phyloP scores from a whole-genome alignment of 495 filamentous ascomycete genomes.

The Amphirosellinia nigrospora region DNA sequence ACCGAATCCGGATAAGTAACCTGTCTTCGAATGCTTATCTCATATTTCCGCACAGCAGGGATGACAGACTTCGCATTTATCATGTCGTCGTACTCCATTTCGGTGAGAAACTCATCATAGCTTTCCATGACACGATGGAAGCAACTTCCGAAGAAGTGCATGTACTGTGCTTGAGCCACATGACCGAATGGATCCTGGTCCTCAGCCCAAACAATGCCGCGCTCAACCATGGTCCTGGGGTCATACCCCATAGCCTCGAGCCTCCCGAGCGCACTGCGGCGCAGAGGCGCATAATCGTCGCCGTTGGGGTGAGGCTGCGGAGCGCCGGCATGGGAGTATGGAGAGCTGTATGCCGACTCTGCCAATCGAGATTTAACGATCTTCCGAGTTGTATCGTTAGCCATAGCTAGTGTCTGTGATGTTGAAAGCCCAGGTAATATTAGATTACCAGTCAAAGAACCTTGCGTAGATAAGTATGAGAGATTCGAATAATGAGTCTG shows the following conservation, averaged over 20 bases:
- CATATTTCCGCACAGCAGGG: conserved; percentile 37
- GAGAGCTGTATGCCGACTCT: conserved; percentile 39
- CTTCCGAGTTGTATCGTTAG: background rate
- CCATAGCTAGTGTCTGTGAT: background rate
- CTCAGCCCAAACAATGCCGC: conserved; percentile 42
- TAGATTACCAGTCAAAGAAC: no score
- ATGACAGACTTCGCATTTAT: conserved; percentile 33
- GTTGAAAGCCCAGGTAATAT: no score
- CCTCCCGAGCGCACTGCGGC: conserved; percentile 33
- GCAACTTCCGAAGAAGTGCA: conserved; percentile 37
- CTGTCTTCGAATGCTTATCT: conserved; percentile 32
- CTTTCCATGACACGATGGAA: conserved; percentile 45
- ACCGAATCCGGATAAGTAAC: conserved; percentile 46
- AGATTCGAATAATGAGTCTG: no score
- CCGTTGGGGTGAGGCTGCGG: conserved; percentile 38
- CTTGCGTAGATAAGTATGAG: no score
- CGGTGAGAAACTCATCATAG: conserved; percentile 38
- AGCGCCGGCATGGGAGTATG: conserved; percentile 38
- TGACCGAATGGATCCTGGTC: conserved; percentile 44
- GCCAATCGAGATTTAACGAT: conserved; percentile 19
- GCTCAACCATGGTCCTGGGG: conserved; percentile 43
- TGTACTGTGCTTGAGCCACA: conserved; percentile 41
- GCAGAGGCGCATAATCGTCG: conserved; percentile 39
- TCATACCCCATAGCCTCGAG: conserved; percentile 45
- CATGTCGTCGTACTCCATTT: conserved; percentile 42